phyloP scores from a whole-genome alignment of 768 basidiomycete species.

The Melanogaster broomeanus region DNA sequence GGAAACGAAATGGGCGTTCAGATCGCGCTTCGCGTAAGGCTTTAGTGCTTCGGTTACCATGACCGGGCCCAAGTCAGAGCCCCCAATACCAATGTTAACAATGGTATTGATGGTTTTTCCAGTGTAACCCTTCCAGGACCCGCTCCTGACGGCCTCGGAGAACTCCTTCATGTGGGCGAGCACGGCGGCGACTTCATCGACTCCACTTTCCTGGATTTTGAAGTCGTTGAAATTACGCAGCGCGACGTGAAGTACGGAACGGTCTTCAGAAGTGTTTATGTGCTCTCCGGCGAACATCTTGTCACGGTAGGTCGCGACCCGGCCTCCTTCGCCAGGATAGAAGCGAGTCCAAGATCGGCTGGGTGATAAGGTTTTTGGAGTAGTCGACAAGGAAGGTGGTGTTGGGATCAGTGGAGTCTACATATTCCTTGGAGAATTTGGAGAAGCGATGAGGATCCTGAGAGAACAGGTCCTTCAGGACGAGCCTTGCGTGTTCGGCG shows the following conservation, averaged over 20 bases:
- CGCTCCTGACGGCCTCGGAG: conserved; percentile 79
- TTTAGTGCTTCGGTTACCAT: conserved; percentile 99
- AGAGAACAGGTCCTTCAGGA: conserved; percentile 91
- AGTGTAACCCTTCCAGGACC: conserved; percentile 95
- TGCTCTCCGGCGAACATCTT: conserved; percentile 95
- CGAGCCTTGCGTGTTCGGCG: conserved; percentile 65
- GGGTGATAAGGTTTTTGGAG: conserved; percentile 94
- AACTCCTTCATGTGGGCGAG: conserved; percentile 92
- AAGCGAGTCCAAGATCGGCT: conserved; percentile 77
- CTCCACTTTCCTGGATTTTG: conserved; percentile 78
- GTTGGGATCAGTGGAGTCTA: conserved; percentile 60
- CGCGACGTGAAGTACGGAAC: conserved; percentile 94
- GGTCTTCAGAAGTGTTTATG: conserved; percentile 98
- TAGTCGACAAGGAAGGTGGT: conserved; percentile 91
- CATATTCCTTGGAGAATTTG: conserved; percentile 81
- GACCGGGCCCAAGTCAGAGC: conserved; percentile 96
- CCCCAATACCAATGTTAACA: conserved; percentile 99
- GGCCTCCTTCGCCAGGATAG: conserved; percentile 85
- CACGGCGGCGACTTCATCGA: conserved; percentile 79
- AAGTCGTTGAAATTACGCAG: conserved; percentile 81
- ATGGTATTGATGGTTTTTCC: conserved; percentile 93
- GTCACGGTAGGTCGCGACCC: conserved; percentile 80
- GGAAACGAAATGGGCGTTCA: conserved; percentile 87
- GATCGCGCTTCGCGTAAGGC: conserved; percentile 85
- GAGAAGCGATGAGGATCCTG: conserved; percentile 85